A percentile compares a stretch with the other conserved stretches of the same genome.
phyloP scores from a whole-genome alignment of 192 early-diverging fungal genomes.

The Rhizophagus prolifer region DNA sequence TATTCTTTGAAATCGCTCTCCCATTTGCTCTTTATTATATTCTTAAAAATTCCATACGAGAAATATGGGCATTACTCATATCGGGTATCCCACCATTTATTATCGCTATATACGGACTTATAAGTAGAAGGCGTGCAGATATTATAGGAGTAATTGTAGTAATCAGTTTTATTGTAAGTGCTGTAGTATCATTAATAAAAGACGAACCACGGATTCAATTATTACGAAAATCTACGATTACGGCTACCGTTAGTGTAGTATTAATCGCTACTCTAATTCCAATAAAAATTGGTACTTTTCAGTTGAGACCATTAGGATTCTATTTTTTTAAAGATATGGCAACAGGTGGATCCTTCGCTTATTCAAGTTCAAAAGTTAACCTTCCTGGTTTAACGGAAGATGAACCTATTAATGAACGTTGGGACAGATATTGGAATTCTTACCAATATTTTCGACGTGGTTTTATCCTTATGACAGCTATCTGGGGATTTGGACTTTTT shows the following conservation, averaged over 20 bases:
- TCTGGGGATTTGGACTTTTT: not conserved
- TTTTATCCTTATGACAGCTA: not conserved
- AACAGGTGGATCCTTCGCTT: constrained; percentile 12
- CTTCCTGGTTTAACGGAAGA: constrained; percentile 24
- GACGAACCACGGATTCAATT: constrained; percentile 44
- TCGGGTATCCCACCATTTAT: constrained; percentile 40
- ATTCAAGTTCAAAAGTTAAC: too few species aligned
- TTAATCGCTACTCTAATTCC: constrained; percentile 42
- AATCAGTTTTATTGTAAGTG: constrained; percentile 41
- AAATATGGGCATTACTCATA: constrained; percentile 37
- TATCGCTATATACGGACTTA: constrained; percentile 31
- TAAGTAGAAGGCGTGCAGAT: constrained; percentile 34
- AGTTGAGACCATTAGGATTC: constrained; percentile 39
- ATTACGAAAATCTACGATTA: constrained; percentile 44
- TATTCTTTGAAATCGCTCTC: not conserved
- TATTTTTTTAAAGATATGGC: constrained; percentile 38
- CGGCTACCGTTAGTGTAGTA: constrained; percentile 37
- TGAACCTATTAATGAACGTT: not conserved
- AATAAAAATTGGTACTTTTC: constrained; percentile 32
- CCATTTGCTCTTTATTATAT: constrained; percentile 30
- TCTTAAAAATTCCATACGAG: constrained; percentile 32
- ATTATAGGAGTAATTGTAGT: constrained; percentile 41
- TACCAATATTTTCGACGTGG: not conserved
- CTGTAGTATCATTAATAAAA: constrained; percentile 40
- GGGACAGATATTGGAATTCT: not conserved